phyloP scores from a whole-genome alignment of 108 stramenopile species.

The Cyclotella distinguenda region DNA sequence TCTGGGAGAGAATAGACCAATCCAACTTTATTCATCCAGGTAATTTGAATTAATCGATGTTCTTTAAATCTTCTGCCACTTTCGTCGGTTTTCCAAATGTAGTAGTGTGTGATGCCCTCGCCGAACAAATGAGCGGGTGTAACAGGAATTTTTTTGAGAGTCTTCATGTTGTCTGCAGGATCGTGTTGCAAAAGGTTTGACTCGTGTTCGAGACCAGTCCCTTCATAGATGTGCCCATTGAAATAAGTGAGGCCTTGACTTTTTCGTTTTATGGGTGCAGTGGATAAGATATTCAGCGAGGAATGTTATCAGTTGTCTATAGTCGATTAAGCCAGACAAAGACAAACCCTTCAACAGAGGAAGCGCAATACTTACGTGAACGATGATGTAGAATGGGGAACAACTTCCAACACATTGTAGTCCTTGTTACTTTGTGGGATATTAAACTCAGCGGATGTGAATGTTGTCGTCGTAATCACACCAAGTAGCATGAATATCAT shows the following conservation, averaged over 20 bases:
- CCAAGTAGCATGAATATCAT: no score
- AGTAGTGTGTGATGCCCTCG: slow-evolving; percentile 66
- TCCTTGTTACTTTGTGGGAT: slow-evolving; percentile 21
- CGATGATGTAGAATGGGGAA: slow-evolving; percentile 54
- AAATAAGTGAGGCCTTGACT: slow-evolving; percentile 62
- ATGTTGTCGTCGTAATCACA: no score
- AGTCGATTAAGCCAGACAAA: neutral
- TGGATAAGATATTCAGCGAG: neutral
- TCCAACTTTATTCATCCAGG: slow-evolving; percentile 58
- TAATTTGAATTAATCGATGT: slow-evolving; percentile 66
- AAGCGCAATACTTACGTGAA: slow-evolving; percentile 46
- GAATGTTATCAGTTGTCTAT: neutral
- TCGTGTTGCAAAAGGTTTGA: slow-evolving; percentile 57
- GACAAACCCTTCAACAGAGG: neutral
- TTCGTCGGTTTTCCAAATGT: slow-evolving; percentile 26
- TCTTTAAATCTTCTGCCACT: slow-evolving; percentile 35
- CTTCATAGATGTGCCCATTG: slow-evolving; percentile 50
- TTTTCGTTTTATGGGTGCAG: neutral
- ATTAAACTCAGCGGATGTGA: neutral
- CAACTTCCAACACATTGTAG: slow-evolving; percentile 33
- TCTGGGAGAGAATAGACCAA: slow-evolving; percentile 58
- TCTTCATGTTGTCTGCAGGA: slow-evolving; percentile 27
- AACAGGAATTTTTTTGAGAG: slow-evolving; percentile 21
- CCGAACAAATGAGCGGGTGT: slow-evolving; percentile 56
- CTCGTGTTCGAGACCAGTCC: slow-evolving; percentile 61